Percentiles rank a stretch among this genome's conserved stretches.
Conservation (phyloP, 352 stramenopile genomes). For the Phytopythium delawarense region DNA sequence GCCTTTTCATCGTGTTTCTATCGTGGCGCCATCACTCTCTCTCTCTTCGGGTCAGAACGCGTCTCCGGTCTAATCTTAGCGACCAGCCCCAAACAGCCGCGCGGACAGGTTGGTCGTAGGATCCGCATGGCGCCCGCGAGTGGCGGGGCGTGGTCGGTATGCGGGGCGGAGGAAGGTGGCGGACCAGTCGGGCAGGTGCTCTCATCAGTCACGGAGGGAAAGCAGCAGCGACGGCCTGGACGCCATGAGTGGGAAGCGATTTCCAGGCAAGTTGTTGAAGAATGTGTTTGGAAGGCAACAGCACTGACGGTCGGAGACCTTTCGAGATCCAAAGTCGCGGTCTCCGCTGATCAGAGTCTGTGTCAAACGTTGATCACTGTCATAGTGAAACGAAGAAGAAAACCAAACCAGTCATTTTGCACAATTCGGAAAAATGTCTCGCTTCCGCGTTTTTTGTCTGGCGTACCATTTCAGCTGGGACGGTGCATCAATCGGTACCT, state of each 20-base stretch:
- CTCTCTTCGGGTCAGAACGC: too few relatives aligned
- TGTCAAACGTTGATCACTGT: neutral
- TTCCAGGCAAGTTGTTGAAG: neutral
- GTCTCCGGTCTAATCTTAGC: too few relatives aligned
- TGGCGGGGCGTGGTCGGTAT: neutral
- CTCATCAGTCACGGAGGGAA: neutral
- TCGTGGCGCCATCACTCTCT: too few relatives aligned
- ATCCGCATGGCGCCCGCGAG: neutral
- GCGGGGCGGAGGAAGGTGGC: neutral
- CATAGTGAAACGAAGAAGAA: neutral
- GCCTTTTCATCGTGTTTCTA: too few relatives aligned
- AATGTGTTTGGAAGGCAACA: too few relatives aligned
- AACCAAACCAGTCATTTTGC: too few relatives aligned
- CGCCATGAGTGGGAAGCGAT: neutral
- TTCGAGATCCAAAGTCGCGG: neutral
- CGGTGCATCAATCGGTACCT: neutral
- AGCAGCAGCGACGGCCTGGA: too few relatives aligned
- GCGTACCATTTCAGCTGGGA: constrained; percentile 1
- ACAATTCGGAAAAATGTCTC: too few relatives aligned
- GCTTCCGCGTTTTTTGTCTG: neutral
- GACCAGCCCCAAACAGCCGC: too few relatives aligned
- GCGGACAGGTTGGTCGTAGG: neutral
- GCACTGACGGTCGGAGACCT: neutral
- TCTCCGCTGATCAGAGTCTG: neutral
- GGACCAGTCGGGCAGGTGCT: neutral